Conservation (phyloP, 2,329 filamentous ascomycete species). For the Hortaea sp. region DNA sequence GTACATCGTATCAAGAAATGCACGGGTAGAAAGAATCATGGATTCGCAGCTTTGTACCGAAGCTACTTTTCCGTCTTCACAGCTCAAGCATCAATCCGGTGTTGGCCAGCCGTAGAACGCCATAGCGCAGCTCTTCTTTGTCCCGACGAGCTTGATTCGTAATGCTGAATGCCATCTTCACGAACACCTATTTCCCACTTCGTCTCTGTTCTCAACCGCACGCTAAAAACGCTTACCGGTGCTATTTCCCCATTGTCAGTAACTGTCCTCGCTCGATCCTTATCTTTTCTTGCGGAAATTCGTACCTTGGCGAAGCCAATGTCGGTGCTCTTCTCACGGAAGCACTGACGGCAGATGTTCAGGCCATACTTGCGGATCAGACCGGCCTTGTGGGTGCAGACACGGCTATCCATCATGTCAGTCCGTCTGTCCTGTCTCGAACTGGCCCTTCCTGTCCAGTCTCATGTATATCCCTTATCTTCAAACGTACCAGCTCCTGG, state of each 20-base stretch:
- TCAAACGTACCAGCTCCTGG: conserved; percentile 72
- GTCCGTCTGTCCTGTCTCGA: conserved; percentile 9
- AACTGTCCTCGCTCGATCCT: not conserved
- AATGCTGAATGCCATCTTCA: not conserved
- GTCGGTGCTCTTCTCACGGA: conserved; percentile 57
- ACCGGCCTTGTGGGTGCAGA: conserved; percentile 94
- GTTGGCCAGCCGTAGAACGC: not conserved
- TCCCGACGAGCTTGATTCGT: not conserved
- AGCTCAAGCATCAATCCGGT: not conserved
- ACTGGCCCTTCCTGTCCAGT: not conserved
- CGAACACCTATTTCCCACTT: not conserved
- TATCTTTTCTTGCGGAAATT: not conserved
- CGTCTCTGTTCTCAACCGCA: too few species aligned
- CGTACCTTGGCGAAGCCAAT: conserved; percentile 59
- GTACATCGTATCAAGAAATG: not conserved
- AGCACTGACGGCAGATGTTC: conserved; percentile 67
- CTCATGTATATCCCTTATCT: conserved; percentile 2
- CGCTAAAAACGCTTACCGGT: conserved; percentile 21
- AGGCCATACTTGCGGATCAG: conserved; percentile 99
- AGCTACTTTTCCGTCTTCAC: not conserved
- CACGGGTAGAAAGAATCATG: not conserved
- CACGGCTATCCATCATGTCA: conserved; percentile 47
- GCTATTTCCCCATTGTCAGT: conserved; percentile 15
- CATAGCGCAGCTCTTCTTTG: not conserved
- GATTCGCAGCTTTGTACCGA: not conserved